Evolutionary conservation across 768 basidiomycete species (phyloP), one percentile per base, ranked within the genome.

Genomic region (Kwoniella dendrophila): DNA sequence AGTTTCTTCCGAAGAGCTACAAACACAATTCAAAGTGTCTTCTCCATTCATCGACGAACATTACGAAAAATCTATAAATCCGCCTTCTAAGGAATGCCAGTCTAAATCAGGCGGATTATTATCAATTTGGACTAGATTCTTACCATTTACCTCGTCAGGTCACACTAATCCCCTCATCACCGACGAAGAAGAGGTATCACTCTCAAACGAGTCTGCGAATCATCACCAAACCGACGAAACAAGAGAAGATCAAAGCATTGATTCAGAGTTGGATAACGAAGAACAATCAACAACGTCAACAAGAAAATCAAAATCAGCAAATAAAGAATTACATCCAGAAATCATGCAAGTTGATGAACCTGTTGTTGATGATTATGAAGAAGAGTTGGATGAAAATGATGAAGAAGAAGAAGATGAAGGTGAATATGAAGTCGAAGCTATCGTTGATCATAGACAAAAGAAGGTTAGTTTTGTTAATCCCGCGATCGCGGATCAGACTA

Each of bases 391-490:
- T 2, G 55, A 62, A 0, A 54, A 62, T 14, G 61, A 56, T 8
- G 61, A 56, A n/a, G 61, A 63, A 33, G 62, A 57, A 0, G 62
- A 62, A 26, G 61, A 41, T 11, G 62, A 57, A 24, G 62, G 56
- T 4, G 62, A 63, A 32, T 63, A 63, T 20, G 62, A 63, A 30
- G 62, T 63, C 2, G 62, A 63, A 34, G 52, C 62, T 18, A 44
- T 63, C 32, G 48, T 63, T 8, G 72, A 73, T 44, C 72, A 73
- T 44, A 73, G 66, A 53, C 36, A 56, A 36, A 62, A 53, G 38
- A 49, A 56, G 54, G 62, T 63, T 47, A 52, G 62, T n/a, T n/a
- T n/a, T n/a, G n/a, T n/a, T n/a, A n/a, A n/a, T n/a, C n/a, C n/a
- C n/a, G n/a, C n/a, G n/a, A n/a, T n/a, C n/a, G n/a, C n/a, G n/a